These are phyloP conservation scores for Hemileia vastatrix DNA, from an alignment of 1,284 basidiomycete genomes.

Conservation along the genomic window DNA sequence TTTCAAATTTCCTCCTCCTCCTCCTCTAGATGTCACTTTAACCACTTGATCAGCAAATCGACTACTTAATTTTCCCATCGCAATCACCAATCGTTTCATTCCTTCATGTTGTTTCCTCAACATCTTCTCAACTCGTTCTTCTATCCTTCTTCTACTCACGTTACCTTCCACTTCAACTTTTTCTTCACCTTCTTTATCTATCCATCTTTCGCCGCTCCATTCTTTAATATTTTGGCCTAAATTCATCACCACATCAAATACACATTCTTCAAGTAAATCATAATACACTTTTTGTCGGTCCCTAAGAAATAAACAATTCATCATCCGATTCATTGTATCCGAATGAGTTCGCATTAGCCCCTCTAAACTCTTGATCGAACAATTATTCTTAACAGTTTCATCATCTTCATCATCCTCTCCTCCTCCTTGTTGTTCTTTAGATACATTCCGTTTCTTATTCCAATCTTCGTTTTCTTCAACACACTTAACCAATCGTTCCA, in stretches of 20 bases:
- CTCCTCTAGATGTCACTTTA: too few species aligned
- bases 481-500: not conserved
- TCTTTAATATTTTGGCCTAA: not conserved
- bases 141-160: not conserved
- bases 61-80: slow-evolving; percentile 2
- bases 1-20: too few species aligned
- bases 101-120: not conserved
- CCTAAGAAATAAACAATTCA: slow-evolving; percentile 10
- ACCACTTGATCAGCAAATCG: slow-evolving; percentile 3
- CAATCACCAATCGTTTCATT: slow-evolving; percentile 1
- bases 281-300: slow-evolving; percentile 6
- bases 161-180: not conserved
- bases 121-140: not conserved
- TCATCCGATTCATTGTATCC: slow-evolving; percentile 7
- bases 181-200: too few species aligned
- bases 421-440: too few species aligned
- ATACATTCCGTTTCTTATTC: too few species aligned
- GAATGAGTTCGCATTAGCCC: slow-evolving; percentile 5
- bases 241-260: slow-evolving; percentile 15
- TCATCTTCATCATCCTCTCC: not conserved
- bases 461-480: slow-evolving; percentile 3
- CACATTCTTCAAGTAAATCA: not conserved
- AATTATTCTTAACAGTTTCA: not conserved
- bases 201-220: too few species aligned
- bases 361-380: slow-evolving; percentile 3